Evolutionary conservation across 306 rosid species (phyloP), one percentile per base, ranked within the genome.

Genomic region (Trichosanthes truncata): DNA sequence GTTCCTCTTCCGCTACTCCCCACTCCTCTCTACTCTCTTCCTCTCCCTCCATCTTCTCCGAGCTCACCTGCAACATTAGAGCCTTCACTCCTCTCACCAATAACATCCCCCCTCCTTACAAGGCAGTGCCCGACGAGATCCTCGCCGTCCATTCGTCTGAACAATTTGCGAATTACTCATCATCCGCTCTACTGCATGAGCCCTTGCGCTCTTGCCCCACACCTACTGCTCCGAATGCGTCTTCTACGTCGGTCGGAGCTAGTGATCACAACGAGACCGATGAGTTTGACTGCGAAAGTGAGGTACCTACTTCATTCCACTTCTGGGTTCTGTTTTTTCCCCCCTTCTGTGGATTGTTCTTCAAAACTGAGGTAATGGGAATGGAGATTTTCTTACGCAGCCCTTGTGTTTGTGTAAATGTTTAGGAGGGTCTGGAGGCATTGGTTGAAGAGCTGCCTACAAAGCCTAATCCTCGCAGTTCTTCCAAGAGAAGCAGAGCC

Each of bases 401-500:
- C 2, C n/a, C 0, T 41, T 5, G 8, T 41, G 52, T 69, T 69
- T 23, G 53, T 69, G 36, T 21, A 43, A 69, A 45, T 33, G 43
- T 15, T 83, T 29, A 92, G 98, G 97, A 91, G 89, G 94, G 93
- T 68, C 81, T 85, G 38, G 97, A 94, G 78, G 91, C 91, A n/a
- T 85, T 87, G 83, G 87, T 73, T 20, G 96, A 87, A 69, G 90
- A 87, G 46, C 61, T 59, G 52, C 88, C 89, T 17, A 72, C 83
- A 20, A 92, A 85, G 78, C 65, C 84, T 11, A 51, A 84, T 73
- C 82, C 83, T 46, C 85, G 95, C 78, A 76, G 82, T 82, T 87
- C 98, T 72, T 91, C 98, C 26, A 95, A 95, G 83, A 89, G 97
- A 88, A 92, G 93, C 86, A 87, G 98, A 87, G 98, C 98, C 77